A percentile compares a stretch with the other conserved stretches of the same genome.
These are phyloP conservation scores for Suhomyces taliae DNA, from an alignment of 1,139 yeast species.

Conservation along the genomic window DNA sequence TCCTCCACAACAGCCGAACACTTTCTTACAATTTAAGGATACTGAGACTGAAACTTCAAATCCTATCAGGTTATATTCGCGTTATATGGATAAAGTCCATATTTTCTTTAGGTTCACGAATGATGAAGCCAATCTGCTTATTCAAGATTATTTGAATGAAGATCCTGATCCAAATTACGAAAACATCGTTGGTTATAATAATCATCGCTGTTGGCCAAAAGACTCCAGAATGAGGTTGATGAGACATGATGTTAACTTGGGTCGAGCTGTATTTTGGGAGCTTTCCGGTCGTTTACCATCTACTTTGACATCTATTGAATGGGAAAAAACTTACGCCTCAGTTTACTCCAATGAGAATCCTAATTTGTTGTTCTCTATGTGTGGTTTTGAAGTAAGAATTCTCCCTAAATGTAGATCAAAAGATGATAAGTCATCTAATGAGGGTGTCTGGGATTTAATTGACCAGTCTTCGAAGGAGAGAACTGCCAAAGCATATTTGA, in stretches of 20 bases:
- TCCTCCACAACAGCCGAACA: constrained; percentile 66
- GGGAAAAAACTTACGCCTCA: constrained; percentile 83
- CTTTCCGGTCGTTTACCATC: constrained; percentile 74
- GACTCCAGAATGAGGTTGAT: constrained; percentile 89
- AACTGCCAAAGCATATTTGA: constrained; percentile 84
- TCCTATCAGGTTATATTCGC: constrained; percentile 79
- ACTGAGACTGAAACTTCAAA: constrained; percentile 55
- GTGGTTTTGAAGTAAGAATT: constrained; percentile 92
- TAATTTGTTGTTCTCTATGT: constrained; percentile 82
- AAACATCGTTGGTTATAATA: constrained; percentile 82
- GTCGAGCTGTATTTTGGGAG: constrained; percentile 93
- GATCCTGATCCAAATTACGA: constrained; percentile 93
- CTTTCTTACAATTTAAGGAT: constrained; percentile 70
- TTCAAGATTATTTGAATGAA: constrained; percentile 74
- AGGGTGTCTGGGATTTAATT: constrained; percentile 90
- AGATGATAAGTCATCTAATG: constrained; percentile 52
- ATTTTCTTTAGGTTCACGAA: constrained; percentile 74
- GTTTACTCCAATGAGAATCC: constrained; percentile 92
- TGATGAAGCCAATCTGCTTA: constrained; percentile 67
- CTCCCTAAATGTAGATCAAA: constrained; percentile 66
- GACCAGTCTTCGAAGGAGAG: constrained; percentile 75
- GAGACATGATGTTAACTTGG: constrained; percentile 89
- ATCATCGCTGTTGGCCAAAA: constrained; percentile 92
- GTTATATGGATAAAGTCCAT: constrained; percentile 82
- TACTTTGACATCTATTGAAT: constrained; percentile 68